These are phyloP conservation scores for Dimocarpus longan DNA, from an alignment of 345 rosid genomes.

Conservation along the genomic window DNA sequence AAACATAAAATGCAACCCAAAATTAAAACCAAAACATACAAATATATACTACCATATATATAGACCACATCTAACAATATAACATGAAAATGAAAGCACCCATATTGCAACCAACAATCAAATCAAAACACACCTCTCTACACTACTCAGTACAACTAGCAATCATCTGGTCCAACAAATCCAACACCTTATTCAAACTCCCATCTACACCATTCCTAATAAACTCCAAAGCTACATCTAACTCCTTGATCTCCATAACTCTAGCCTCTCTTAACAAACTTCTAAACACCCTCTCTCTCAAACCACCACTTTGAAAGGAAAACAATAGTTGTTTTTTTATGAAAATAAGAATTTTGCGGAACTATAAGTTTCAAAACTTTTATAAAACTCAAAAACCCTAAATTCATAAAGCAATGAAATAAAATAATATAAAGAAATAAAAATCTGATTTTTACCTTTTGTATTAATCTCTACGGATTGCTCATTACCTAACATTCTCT, in stretches of 20 bases:
- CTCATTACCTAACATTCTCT: too few relatives aligned
- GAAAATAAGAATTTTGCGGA: too few relatives aligned
- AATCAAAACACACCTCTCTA: slow-evolving; percentile 4
- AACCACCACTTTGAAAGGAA: too few relatives aligned
- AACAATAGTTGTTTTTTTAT: too few relatives aligned
- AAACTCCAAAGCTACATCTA: slow-evolving; percentile 34
- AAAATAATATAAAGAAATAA: too few relatives aligned
- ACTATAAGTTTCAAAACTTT: too few relatives aligned
- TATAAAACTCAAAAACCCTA: too few relatives aligned
- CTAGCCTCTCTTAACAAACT: slow-evolving; percentile 55
- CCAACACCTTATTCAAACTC: slow-evolving; percentile 18
- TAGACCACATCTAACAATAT: background rate
- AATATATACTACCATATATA: background rate
- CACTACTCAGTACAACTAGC: slow-evolving; percentile 36
- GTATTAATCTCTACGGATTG: too few relatives aligned
- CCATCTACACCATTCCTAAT: slow-evolving; percentile 21
- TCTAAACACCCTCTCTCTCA: slow-evolving; percentile 40
- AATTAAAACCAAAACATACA: background rate
- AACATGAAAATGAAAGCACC: background rate
- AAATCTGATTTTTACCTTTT: too few relatives aligned
- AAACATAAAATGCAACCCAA: background rate
- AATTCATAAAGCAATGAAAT: too few relatives aligned
- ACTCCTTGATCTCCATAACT: slow-evolving; percentile 41
- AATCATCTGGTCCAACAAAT: slow-evolving; percentile 40
- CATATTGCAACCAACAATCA: background rate